Evolutionary conservation across 805 yeast genomes (phyloP).

Genomic region (Kuraishia hungarica): DNA sequence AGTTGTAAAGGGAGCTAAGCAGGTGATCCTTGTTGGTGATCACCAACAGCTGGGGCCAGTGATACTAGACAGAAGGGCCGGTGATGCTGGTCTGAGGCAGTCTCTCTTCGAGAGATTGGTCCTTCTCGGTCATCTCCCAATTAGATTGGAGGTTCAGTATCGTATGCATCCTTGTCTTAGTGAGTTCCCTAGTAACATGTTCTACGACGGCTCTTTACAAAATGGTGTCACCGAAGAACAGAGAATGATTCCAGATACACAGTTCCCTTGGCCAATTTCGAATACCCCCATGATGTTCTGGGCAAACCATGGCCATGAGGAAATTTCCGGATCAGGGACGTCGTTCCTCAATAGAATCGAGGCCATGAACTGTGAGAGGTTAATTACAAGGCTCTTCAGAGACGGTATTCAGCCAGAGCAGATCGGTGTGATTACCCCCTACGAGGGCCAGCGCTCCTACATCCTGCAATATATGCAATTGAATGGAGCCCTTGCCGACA

Average conservation of each 20-base stretch:
- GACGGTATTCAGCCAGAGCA: slow-evolving; percentile 75
- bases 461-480: slow-evolving; percentile 68
- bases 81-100: slow-evolving; percentile 78
- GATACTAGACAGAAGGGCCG: slow-evolving; percentile 70
- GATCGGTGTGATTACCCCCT: slow-evolving; percentile 91
- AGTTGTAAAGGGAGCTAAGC: slow-evolving; percentile 81
- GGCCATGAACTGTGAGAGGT: slow-evolving; percentile 80
- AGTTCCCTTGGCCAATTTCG: slow-evolving; percentile 88
- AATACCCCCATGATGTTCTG: slow-evolving; percentile 94
- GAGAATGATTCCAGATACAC: slow-evolving; percentile 42
- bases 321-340: slow-evolving; percentile 72
- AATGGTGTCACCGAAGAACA: slow-evolving; percentile 83
- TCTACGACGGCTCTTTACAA: slow-evolving; percentile 86
- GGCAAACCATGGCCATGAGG: slow-evolving; percentile 86
- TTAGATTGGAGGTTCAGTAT: slow-evolving; percentile 84
- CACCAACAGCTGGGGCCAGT: slow-evolving; percentile 96
- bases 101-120: slow-evolving; percentile 85
- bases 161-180: slow-evolving; percentile 89
- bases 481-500: slow-evolving; percentile 55
- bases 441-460: slow-evolving; percentile 88
- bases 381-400: slow-evolving; percentile 61
- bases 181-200: slow-evolving; percentile 85
- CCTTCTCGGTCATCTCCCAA: slow-evolving; percentile 74
- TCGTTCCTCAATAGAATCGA: slow-evolving; percentile 81
- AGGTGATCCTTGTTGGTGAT: slow-evolving; percentile 83